Evolutionary conservation across 148 eudicot genomes (phyloP).

Genomic region (Polygonum maritimum): DNA sequence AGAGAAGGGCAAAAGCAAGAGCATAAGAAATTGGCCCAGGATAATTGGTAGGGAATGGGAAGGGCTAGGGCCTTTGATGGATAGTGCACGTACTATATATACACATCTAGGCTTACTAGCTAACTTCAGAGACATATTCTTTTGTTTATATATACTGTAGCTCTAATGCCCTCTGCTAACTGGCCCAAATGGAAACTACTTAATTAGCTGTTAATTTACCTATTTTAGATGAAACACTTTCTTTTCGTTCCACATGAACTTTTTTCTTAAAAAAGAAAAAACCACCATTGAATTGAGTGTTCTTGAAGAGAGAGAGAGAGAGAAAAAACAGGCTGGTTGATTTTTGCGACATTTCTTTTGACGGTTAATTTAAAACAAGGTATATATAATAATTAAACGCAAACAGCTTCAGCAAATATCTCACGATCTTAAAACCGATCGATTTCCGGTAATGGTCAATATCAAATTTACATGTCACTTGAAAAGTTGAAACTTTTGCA

Average conservation of each 20-base stretch:
- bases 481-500: neutral
- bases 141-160: neutral
- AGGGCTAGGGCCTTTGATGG: neutral
- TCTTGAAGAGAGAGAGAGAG: too few species aligned
- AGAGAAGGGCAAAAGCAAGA: neutral
- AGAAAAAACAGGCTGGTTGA: too few species aligned
- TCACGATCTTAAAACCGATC: neutral
- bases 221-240: too few species aligned
- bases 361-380: too few species aligned
- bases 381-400: too few species aligned
- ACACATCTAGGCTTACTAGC: neutral
- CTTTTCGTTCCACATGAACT: too few species aligned
- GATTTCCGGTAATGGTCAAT: neutral
- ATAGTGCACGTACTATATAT: neutral
- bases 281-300: too few species aligned
- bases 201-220: too few species aligned
- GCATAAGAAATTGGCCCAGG: neutral
- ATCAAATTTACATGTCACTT: neutral
- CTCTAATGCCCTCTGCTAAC: neutral
- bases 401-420: neutral
- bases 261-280: too few species aligned
- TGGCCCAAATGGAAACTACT: too few species aligned
- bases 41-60: neutral
- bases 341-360: too few species aligned
- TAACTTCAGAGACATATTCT: neutral